Conservation (phyloP, 768 basidiomycete species). For the Trametes coccinea region DNA sequence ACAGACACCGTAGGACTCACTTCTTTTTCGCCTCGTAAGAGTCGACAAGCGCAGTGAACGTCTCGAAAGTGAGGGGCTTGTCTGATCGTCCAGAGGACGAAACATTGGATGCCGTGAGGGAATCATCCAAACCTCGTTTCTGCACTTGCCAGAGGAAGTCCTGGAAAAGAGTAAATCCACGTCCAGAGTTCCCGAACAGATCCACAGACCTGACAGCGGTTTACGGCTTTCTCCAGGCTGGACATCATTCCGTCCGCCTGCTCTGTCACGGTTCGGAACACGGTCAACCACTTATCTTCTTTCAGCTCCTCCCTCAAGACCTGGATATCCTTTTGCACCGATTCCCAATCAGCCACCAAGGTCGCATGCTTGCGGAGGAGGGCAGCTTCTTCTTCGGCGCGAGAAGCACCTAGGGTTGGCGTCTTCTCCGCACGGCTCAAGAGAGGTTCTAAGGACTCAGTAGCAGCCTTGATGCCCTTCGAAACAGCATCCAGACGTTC, state of each 20-base stretch:
- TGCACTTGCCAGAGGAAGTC: slow-evolving; percentile 88
- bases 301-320: slow-evolving; percentile 88
- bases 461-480: slow-evolving; percentile 68
- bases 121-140: slow-evolving; percentile 50
- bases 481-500: slow-evolving; percentile 75
- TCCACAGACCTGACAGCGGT: slow-evolving; percentile 75
- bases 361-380: slow-evolving; percentile 75
- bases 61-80: slow-evolving; percentile 57
- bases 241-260: slow-evolving; percentile 99
- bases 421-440: slow-evolving; percentile 39
- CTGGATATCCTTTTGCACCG: slow-evolving; percentile 76
- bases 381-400: slow-evolving; percentile 41
- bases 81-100: slow-evolving; percentile 50
- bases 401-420: slow-evolving; percentile 27
- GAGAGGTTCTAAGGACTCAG: slow-evolving; percentile 64
- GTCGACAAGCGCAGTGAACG: slow-evolving; percentile 65
- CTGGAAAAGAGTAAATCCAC: slow-evolving; percentile 27
- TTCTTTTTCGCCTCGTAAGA: slow-evolving; percentile 89
- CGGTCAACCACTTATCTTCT: slow-evolving; percentile 96
- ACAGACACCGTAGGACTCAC: slow-evolving; percentile 41
- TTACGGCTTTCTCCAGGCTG: slow-evolving; percentile 90
- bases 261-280: slow-evolving; percentile 90
- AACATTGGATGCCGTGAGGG: slow-evolving; percentile 42
- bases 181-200: not conserved
- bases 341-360: slow-evolving; percentile 77